Conservation (phyloP, 176 grass and related monocot genomes). For the Hsuehochloa calcarea region DNA sequence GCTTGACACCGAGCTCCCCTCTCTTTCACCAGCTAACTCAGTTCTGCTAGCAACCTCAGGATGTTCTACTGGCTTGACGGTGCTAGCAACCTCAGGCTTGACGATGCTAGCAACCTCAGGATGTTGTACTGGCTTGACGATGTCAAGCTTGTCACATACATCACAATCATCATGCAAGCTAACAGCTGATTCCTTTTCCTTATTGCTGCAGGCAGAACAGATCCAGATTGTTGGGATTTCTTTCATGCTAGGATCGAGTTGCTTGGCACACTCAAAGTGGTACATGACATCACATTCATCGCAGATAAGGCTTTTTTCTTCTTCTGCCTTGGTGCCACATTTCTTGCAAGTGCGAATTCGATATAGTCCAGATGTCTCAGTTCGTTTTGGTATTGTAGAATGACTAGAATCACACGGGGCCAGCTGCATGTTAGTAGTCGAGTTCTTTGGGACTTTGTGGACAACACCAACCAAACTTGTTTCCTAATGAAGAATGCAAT, state of each 20-base stretch:
- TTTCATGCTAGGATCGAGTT: slow-evolving; percentile 36
- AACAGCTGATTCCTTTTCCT: slow-evolving; percentile 31
- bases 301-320: slow-evolving; percentile 65
- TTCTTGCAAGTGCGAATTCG: slow-evolving; percentile 56
- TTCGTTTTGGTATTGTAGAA: slow-evolving; percentile 65
- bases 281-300: slow-evolving; percentile 70
- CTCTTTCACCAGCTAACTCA: slow-evolving; percentile 31
- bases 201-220: slow-evolving; percentile 55
- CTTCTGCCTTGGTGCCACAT: slow-evolving; percentile 56
- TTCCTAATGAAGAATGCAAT: slow-evolving; percentile 47
- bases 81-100: slow-evolving; percentile 33
- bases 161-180: slow-evolving; percentile 58
- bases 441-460: slow-evolving; percentile 51
- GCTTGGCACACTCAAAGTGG: slow-evolving; percentile 76
- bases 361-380: slow-evolving; percentile 29
- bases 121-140: slow-evolving; percentile 29
- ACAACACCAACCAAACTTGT: slow-evolving; percentile 38
- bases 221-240: slow-evolving; percentile 65
- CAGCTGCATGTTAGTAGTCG: slow-evolving; percentile 48
- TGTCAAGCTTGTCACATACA: slow-evolving; percentile 59
- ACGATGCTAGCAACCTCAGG: slow-evolving; percentile 30
- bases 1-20: slow-evolving; percentile 50
- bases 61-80: background rate
- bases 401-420: slow-evolving; percentile 61
- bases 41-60: slow-evolving; percentile 39